Evolutionary conservation across 129 eudicot genomes (phyloP).

Genomic region (Ambrosia artemisiifolia): DNA sequence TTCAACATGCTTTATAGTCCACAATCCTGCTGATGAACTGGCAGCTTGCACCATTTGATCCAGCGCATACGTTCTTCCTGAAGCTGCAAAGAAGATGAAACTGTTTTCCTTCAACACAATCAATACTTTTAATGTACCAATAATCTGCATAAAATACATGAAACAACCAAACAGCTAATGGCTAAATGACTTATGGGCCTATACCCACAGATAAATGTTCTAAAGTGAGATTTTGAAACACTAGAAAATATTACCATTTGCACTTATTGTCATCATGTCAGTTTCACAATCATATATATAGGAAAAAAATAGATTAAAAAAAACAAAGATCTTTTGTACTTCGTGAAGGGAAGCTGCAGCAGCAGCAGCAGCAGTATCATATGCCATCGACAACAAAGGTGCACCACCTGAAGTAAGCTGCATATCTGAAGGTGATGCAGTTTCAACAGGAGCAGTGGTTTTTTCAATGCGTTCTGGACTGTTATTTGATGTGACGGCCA

Average conservation of each 20-base stretch:
- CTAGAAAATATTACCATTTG: too few relatives aligned
- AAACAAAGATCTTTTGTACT: slow-evolving; percentile 34
- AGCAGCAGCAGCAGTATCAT: slow-evolving; percentile 49
- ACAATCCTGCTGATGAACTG: too few relatives aligned
- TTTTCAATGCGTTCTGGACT: slow-evolving; percentile 49
- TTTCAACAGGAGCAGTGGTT: slow-evolving; percentile 33
- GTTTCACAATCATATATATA: too few relatives aligned
- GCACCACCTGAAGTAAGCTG: slow-evolving; percentile 46
- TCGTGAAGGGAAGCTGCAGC: slow-evolving; percentile 77
- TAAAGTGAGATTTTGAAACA: neutral
- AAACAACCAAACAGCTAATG: neutral
- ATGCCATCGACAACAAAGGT: slow-evolving; percentile 51
- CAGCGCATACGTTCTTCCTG: neutral
- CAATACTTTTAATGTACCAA: neutral
- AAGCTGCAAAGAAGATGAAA: slow-evolving; percentile 48
- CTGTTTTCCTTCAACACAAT: neutral
- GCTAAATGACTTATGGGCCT: neutral
- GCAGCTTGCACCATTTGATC: too few relatives aligned
- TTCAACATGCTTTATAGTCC: too few relatives aligned
- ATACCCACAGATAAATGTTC: neutral
- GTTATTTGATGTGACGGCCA: slow-evolving; percentile 36
- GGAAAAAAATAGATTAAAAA: neutral
- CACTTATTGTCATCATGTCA: too few relatives aligned
- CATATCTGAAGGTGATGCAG: slow-evolving; percentile 45
- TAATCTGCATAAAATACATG: neutral